Base-by-base conservation (phyloP, 2,329 filamentous ascomycete species). In the Calycina herbarum region DNA sequence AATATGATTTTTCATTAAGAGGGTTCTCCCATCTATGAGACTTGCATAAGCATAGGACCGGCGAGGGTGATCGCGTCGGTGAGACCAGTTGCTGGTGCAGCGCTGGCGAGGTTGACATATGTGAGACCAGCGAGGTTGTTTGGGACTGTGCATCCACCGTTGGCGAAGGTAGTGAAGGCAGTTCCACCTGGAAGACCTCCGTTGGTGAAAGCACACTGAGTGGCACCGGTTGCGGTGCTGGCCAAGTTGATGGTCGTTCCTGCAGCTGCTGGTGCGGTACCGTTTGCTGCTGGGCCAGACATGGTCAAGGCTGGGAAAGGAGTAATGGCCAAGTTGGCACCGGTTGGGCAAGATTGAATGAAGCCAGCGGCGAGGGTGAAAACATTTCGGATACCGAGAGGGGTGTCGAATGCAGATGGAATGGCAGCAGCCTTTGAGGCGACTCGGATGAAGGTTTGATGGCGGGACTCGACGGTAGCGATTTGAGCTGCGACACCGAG, bases 311-410 rank as follows among this genome's bases (percentile, higher is more conserved):
- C 74, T 61, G 89, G 86, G 86, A 92, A 85, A 68, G 88, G 80
- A 66, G 82, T 83, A 75, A 92, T 81, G 74, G 83, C 82, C 59
- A 90, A 80, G 79, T 88, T 87, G 74, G 85, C 86, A 70, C 86
- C 87, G 33, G 83, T 77, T 17, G 90, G 90, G 80, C 90, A 93
- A 35, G 85, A 86, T 64, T 78, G 76, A 80, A 93, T 92, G 82
- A 93, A 93, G 57, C 85, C 85, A 1, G 89, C 86, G 56, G 89
- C 90, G 63, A 93, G 84, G 45, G 89, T 89, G 82, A 92, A 92
- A 77, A 92, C 86, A 69, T 87, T 85, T 70, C 85, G 83, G 69
- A 89, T 86, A 35, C 85, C 85, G 13, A 93, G 86, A 1, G 90
- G 82, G 0, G 87, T 88, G 76, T 92, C 89, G 73, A 93, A 91